Percentiles rank a stretch among this genome's conserved stretches.
phyloP scores from a whole-genome alignment of 1,284 basidiomycete species.

The Puccinia coronata region DNA sequence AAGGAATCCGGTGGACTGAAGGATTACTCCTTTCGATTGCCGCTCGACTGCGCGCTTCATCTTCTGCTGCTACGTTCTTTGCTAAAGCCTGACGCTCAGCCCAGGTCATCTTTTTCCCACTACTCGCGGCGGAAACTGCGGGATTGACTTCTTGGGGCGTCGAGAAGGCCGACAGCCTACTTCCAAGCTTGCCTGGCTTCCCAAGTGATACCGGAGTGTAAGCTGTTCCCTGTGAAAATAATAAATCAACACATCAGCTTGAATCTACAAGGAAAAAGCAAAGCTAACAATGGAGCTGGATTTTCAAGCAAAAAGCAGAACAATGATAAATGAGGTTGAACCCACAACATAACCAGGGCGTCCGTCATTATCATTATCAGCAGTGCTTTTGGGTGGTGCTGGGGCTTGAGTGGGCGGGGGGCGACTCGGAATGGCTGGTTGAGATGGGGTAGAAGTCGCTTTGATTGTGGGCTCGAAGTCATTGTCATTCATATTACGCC shows the following conservation, averaged over 20 bases:
- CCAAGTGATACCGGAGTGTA: slow-evolving; percentile 82
- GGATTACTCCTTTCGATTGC: slow-evolving; percentile 59
- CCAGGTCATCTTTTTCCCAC: slow-evolving; percentile 75
- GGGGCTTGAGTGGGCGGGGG: slow-evolving; percentile 58
- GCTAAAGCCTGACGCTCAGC: slow-evolving; percentile 81
- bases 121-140: slow-evolving; percentile 56
- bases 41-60: slow-evolving; percentile 70
- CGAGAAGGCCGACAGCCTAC: slow-evolving; percentile 66
- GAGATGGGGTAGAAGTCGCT: slow-evolving; percentile 37
- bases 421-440: slow-evolving; percentile 26
- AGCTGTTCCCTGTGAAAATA: slow-evolving; percentile 66
- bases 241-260: slow-evolving; percentile 20
- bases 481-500: slow-evolving; percentile 52
- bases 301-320: not conserved
- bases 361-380: slow-evolving; percentile 52
- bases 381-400: slow-evolving; percentile 57
- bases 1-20: slow-evolving; percentile 54
- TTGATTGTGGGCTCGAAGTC: slow-evolving; percentile 48
- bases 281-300: not conserved
- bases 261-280: not conserved
- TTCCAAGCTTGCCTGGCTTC: slow-evolving; percentile 79
- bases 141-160: slow-evolving; percentile 44
- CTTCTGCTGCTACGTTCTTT: slow-evolving; percentile 79
- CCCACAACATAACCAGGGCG: slow-evolving; percentile 54
- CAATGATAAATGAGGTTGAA: not conserved